These are phyloP conservation scores for Oxyria digyna DNA, from an alignment of 148 eudicot species.

Conservation along the genomic window DNA sequence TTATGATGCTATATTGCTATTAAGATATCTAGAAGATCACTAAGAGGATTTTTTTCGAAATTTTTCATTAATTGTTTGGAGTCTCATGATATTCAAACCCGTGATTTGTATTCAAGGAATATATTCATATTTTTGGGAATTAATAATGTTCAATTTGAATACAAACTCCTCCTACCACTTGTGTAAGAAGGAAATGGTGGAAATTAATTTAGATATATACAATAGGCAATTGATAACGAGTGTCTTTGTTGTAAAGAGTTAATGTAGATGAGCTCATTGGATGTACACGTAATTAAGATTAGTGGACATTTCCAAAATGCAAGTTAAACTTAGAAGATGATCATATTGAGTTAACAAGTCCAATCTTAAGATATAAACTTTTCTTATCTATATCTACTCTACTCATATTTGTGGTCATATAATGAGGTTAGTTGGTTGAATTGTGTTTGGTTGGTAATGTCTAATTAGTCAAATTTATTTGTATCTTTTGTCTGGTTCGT, in stretches of 20 bases:
- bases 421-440: background rate
- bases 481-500: no score
- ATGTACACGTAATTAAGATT: background rate
- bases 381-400: background rate
- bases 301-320: background rate
- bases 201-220: no score
- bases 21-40: no score
- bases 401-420: background rate
- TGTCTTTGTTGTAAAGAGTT: background rate
- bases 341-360: background rate
- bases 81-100: background rate
- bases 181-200: background rate
- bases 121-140: background rate
- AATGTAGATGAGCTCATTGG: conserved; percentile 1
- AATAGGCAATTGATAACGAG: background rate
- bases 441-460: background rate
- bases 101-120: no score
- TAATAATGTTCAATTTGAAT: conserved; percentile 1
- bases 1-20: no score
- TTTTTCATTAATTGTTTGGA: no score
- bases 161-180: background rate
- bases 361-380: no score
- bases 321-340: no score
- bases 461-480: background rate
- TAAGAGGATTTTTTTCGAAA: no score